Percentiles rank a stretch among this genome's conserved stretches.
phyloP scores from a whole-genome alignment of 164 flowering plant species.

The Vitis labrusca region DNA sequence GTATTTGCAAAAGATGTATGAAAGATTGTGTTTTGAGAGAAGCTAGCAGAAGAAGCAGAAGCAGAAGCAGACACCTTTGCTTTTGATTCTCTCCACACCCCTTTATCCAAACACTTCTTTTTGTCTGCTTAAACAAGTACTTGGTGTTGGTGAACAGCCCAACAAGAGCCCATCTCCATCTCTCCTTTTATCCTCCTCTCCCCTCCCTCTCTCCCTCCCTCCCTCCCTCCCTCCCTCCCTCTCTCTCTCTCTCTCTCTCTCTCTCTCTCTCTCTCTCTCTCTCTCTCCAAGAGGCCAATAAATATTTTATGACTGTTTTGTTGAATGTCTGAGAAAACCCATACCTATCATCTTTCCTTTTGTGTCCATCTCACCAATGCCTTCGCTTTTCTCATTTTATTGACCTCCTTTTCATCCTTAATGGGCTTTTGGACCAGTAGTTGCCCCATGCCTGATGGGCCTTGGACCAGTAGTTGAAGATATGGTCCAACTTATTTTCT shows the following conservation, averaged over 20 bases:
- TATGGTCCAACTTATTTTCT: no score
- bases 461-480: no score
- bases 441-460: no score
- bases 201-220: conserved; percentile 11
- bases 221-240: conserved; percentile 3
- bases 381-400: conserved; percentile 22
- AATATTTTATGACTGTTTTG: conserved; percentile 6
- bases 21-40: background rate
- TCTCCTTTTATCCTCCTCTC: conserved; percentile 20
- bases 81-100: background rate
- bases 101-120: conserved; percentile 23
- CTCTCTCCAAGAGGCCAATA: background rate
- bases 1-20: conserved; percentile 5
- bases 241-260: conserved; percentile 10
- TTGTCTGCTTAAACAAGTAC: conserved; percentile 38
- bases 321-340: conserved; percentile 22
- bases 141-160: conserved; percentile 36
- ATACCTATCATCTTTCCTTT: conserved; percentile 23
- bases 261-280: conserved; percentile 1
- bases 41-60: background rate
- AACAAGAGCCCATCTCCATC: conserved; percentile 34
- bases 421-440: background rate
- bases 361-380: conserved; percentile 10
- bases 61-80: conserved; percentile 15
- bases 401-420: conserved; percentile 5